Evolutionary conservation across 345 rosid genomes (phyloP).

Genomic region (Eutrema yunnanense): DNA sequence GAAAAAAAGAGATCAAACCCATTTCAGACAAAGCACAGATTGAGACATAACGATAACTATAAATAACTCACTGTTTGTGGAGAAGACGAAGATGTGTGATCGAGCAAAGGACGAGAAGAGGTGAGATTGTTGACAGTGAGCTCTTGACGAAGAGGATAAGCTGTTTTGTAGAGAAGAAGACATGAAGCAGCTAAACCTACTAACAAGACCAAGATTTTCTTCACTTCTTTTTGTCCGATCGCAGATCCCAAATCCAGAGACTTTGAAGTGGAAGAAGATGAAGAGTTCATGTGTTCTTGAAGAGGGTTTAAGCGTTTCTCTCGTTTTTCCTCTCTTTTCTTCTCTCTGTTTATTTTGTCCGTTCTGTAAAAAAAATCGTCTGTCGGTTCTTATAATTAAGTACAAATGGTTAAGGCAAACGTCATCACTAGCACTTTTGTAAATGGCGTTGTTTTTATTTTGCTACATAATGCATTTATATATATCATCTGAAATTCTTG

Average conservation of each 20-base stretch:
- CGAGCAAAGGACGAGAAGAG: slow-evolving; percentile 12
- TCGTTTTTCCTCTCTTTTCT: neutral
- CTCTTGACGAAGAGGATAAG: slow-evolving; percentile 14
- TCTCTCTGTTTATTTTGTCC: neutral
- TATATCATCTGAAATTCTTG: neutral
- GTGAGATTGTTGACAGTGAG: neutral
- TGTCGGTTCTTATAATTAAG: neutral
- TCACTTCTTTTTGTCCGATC: slow-evolving; percentile 13
- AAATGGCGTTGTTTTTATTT: neutral
- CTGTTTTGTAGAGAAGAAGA: slow-evolving; percentile 22
- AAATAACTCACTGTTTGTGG: neutral
- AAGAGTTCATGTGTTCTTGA: slow-evolving; percentile 16
- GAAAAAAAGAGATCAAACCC: neutral
- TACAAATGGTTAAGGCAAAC: neutral
- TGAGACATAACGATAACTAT: neutral
- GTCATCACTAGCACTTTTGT: neutral
- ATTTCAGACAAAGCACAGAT: neutral
- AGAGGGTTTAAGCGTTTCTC: slow-evolving; percentile 1
- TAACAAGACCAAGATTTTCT: slow-evolving; percentile 10
- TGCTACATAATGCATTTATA: neutral
- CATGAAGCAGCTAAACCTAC: slow-evolving; percentile 17
- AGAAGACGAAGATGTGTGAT: neutral
- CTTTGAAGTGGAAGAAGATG: slow-evolving; percentile 8
- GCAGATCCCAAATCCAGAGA: neutral
- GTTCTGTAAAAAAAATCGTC: neutral